Conservation (phyloP, 2,329 filamentous ascomycete genomes). For the Alternaria incomplexa region DNA sequence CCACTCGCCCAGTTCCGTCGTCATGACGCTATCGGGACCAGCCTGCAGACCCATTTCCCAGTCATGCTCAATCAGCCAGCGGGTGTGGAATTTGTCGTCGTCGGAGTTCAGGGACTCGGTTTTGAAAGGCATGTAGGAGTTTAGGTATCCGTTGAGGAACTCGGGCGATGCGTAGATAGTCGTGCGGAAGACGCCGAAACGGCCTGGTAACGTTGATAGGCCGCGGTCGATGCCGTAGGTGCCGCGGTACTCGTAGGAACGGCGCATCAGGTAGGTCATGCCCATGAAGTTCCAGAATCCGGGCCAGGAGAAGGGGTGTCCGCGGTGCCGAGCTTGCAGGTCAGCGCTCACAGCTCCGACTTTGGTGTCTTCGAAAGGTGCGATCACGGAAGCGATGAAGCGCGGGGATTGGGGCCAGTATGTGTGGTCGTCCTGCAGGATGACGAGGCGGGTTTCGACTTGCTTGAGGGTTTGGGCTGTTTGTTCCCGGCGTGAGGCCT, state of each 20-base stretch:
- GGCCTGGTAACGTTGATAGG: background rate
- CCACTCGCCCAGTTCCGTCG: background rate
- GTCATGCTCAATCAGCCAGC: background rate
- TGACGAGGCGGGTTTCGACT: background rate
- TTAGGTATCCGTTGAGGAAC: background rate
- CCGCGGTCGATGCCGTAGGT: constrained; percentile 5
- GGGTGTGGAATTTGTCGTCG: background rate
- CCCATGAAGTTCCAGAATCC: background rate
- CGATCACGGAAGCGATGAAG: background rate
- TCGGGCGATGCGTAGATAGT: background rate
- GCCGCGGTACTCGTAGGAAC: constrained; percentile 2
- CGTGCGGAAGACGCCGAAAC: constrained; percentile 2
- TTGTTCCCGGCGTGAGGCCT: background rate
- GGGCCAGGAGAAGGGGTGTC: background rate
- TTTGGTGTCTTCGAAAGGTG: background rate
- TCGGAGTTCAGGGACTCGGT: background rate
- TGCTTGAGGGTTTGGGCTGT: background rate
- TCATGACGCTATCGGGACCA: background rate
- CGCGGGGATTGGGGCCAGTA: background rate
- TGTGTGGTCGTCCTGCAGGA: background rate
- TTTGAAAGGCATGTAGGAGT: background rate
- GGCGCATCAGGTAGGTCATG: background rate
- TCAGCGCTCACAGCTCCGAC: background rate
- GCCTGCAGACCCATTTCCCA: background rate
- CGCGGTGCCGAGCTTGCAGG: background rate